Conservation (phyloP, 129 eudicot species). For the Helichrysum umbraculigerum region DNA sequence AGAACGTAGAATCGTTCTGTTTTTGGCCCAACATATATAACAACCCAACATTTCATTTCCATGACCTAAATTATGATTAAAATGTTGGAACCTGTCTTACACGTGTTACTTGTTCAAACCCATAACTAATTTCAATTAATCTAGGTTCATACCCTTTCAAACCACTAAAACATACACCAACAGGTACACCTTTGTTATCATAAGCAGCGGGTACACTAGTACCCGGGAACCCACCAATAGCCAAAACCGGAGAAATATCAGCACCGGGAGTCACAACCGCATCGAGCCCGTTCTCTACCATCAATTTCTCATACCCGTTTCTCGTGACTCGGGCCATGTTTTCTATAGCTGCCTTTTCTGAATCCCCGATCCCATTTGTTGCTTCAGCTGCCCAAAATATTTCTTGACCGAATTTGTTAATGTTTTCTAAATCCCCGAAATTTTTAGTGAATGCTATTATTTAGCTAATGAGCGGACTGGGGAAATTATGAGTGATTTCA, state of each 20-base stretch:
- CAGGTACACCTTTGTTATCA: constrained; percentile 54
- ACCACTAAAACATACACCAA: constrained; percentile 65
- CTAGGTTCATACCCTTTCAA: constrained; percentile 57
- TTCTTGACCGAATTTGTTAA: constrained; percentile 53
- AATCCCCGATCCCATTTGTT: constrained; percentile 54
- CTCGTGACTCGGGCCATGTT: constrained; percentile 41
- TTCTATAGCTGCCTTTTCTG: constrained; percentile 34
- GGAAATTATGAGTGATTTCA: constrained; percentile 52
- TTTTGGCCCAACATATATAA: no score
- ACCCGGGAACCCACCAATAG: constrained; percentile 78
- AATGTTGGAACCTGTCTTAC: background rate
- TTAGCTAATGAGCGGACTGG: constrained; percentile 62
- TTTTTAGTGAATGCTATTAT: constrained; percentile 59
- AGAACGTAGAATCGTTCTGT: no score
- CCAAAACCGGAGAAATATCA: constrained; percentile 43
- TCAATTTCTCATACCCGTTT: constrained; percentile 58
- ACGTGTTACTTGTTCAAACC: constrained; percentile 54
- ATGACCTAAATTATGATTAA: no score
- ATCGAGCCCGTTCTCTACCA: constrained; percentile 51
- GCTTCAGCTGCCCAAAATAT: constrained; percentile 53
- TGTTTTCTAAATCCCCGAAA: constrained; percentile 48
- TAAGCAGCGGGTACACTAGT: constrained; percentile 79
- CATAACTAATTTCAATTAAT: constrained; percentile 66
- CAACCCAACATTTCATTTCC: no score
- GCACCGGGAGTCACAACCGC: constrained; percentile 61